Base-by-base conservation (phyloP, 1,284 basidiomycete genomes). In the Moesziomyces globuligerus region DNA sequence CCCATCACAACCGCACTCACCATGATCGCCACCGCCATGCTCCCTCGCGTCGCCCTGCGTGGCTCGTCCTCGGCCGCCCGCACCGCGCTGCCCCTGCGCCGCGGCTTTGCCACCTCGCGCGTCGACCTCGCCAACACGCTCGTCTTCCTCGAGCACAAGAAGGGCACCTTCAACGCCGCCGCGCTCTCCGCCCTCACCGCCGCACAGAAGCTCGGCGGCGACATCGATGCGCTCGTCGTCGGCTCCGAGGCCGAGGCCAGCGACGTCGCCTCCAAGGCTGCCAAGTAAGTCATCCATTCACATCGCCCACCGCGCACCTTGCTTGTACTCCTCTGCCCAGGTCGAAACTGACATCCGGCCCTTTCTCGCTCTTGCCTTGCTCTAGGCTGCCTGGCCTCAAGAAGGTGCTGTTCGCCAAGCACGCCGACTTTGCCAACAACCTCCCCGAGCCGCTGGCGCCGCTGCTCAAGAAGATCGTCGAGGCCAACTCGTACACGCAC, bases 151-250 rank as follows among this genome's bases (percentile, higher is more conserved):
- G 95, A 97, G 84, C 93, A 97, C 83, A 89, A 88, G 58, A 86
- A 88, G 49, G 93, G 93, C 44, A 86, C 87, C 71, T 87, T 98
- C 73, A 92, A 93, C 67, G 87, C 92, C 6, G 89, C 88, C 9
- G 90, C 91, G n/a, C 87, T 96, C 56, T 92, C 90, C 29, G 94
- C 95, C 34, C 84, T 98, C 70, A 92, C 92, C 1, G 94, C 94
- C 25, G 94, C 94, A 1, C 85, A 88, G 69, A 87, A 90, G 75
- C 87, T 98, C 11, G 85, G 85, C 21, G 92, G 92, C 43, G 92
- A 91, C 79, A 89, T 97, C 40, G 91, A 92, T 40, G 94, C 90
- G n/a, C 86, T 98, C 40, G 85, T 98, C 32, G 86, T 93, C 13
- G 93, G 93, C 20, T 86, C 86, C 24, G 87, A 90, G 67, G 88